Evolutionary conservation across 2,329 filamentous ascomycete species (phyloP), one percentile per base, ranked within the genome.

Genomic region (Sphaerulina musiva): DNA sequence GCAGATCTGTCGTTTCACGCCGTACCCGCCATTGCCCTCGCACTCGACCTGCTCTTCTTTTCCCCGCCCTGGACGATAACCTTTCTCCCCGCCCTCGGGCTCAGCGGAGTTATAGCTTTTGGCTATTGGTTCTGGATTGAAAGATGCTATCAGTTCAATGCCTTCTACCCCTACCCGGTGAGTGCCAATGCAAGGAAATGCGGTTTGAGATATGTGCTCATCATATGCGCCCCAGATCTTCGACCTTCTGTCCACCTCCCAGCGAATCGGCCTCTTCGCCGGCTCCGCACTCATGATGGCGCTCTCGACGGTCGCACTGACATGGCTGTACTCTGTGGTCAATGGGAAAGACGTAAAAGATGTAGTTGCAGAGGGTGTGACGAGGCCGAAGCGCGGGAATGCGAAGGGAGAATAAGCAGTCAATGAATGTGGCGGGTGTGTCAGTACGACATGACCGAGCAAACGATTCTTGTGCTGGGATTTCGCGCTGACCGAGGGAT

Each of bases 61-160:
- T 86, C 82, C 45, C 86, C 86, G 9, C 86, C 86, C 0, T 89
- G 85, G 82, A 83, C 83, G 0, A 80, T 87, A 56, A 75, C 78
- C 8, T 76, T 76, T 6, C 74, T 82, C n/a, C 76, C 78, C 1
- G 80, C 83, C 4, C 76, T 87, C 64, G 72, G 73, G 1, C 65
- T 86, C 26, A 83, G 81, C 59, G 78, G 78, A 10, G 66, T 61
- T 1, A 70, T 89, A 42, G 85, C 84, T 0, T 81, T 86, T 57
- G 68, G 72, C 2, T 91, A 91, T 69, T 91, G 86, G 85, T 79
- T 79, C 59, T 91, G 87, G 86, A 80, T 89, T 23, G 85, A 90
- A 70, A 76, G 81, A 23, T 89, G 86, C 72, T 87, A 80, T 63
- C 76, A 75, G 43, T 74, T 79, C 55, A 89, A 89, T 63, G 81